Base-by-base conservation (phyloP, 768 basidiomycete species). In the Kockovaella imperatae region DNA sequence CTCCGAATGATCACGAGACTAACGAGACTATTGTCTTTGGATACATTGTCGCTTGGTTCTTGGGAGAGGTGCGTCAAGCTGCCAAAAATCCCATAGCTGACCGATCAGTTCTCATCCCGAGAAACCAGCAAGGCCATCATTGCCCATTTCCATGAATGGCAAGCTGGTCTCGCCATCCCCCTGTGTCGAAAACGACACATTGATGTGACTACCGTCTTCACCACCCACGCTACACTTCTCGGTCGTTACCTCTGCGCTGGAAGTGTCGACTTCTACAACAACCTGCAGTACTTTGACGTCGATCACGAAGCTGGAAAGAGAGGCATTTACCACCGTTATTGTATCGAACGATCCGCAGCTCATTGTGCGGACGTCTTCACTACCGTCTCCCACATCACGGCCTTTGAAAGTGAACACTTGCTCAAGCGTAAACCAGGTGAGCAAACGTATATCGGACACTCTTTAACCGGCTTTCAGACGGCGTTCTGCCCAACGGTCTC, bases 61-160 rank as follows among this genome's bases (percentile, higher is more conserved):
- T 99, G n/a, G 93, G 93, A 60, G 93, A 99, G 76, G 89, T 88
- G 50, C 54, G 83, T 43, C 3, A 24, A 38, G 34, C 30, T n/a
- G 23, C n/a, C 50, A 59, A 26, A 54, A 59, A 31, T 59, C 13
- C 5, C 44, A 8, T 30, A 45, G 39, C 17, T 43, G 25, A 43
- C 24, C n/a, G 3, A 20, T 21, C 29, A 53, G 54, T 62, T 66
- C 56, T 48, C 63, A 32, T 66, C 84, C 23, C 81, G 81, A 35
- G 87, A 95, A 68, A 78, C 84, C 26, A 55, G 78, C 45, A 86
- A 82, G 4, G 89, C 91, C 15, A 87, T 97, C 60, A 79, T 97
- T 49, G 91, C 90, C 57, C 95, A 99, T 73, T 95, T 99, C 76
- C 95, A 99, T 72, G 95, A 99, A 73, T 99, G 95, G 95, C 95